A percentile compares a stretch with the other conserved stretches of the same genome.
Evolutionary conservation across 2,329 filamentous ascomycete genomes (phyloP).

Genomic region (Lomentospora prolificans): DNA sequence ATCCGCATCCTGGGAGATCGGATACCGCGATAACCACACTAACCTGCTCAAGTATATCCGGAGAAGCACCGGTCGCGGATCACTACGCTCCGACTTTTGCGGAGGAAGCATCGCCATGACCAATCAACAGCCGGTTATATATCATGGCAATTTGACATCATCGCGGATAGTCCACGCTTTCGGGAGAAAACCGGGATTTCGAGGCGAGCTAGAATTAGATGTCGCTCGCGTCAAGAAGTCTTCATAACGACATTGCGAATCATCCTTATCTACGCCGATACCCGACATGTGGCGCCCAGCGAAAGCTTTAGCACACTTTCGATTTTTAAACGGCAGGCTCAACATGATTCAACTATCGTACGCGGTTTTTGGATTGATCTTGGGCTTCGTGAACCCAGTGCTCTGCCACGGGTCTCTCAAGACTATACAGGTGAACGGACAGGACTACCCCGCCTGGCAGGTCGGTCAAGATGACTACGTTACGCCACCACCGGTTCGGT

Average conservation of each 20-base stretch:
- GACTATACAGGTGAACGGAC: constrained; percentile 1
- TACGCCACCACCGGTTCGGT: background rate
- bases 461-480: constrained; percentile 2
- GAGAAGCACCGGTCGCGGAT: background rate
- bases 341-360: background rate
- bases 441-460: constrained; percentile 5
- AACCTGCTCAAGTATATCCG: too few relatives aligned
- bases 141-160: background rate
- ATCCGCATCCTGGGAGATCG: too few relatives aligned
- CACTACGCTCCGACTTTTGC: background rate
- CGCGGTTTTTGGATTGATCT: background rate
- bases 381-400: background rate
- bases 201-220: too few relatives aligned
- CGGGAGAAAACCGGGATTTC: background rate
- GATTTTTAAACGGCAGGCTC: too few relatives aligned
- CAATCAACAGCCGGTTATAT: background rate
- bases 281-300: too few relatives aligned
- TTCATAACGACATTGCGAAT: too few relatives aligned
- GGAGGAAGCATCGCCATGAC: background rate
- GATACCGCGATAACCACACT: too few relatives aligned
- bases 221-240: background rate
- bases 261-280: too few relatives aligned
- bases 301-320: too few relatives aligned
- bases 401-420: background rate
- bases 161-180: background rate